phyloP scores from a whole-genome alignment of 768 basidiomycete species.

The Melanogaster broomeanus region DNA sequence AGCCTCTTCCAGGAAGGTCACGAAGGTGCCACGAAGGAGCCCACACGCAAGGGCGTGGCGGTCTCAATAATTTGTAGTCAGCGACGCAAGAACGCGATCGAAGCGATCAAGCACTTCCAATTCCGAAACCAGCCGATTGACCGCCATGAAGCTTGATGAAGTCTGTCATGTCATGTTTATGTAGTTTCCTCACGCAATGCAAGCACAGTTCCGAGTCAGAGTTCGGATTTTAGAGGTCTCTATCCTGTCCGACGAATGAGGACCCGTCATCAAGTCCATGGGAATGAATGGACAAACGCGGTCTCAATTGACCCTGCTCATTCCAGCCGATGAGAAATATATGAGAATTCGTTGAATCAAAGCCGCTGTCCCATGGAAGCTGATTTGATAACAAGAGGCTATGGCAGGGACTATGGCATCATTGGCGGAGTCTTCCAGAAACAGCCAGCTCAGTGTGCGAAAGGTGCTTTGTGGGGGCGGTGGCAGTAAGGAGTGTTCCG shows the following conservation, averaged over 20 bases:
- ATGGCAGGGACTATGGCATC: too few relatives aligned
- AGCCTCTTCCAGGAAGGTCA: not conserved
- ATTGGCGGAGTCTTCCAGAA: not conserved
- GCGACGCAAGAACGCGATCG: too few relatives aligned
- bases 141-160: too few relatives aligned
- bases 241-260: not conserved
- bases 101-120: not conserved
- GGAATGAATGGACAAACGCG: too few relatives aligned
- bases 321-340: not conserved
- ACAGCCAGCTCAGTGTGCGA: not conserved
- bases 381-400: not conserved
- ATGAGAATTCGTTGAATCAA: not conserved
- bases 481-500: too few relatives aligned
- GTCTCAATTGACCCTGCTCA: too few relatives aligned
- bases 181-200: too few relatives aligned
- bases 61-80: not conserved
- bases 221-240: not conserved
- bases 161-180: too few relatives aligned
- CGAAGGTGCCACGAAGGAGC: not conserved
- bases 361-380: not conserved
- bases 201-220: too few relatives aligned
- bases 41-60: not conserved
- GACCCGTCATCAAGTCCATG: not conserved
- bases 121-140: constrained; percentile 3
- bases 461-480: not conserved